Base-by-base conservation (phyloP, 441 rosid genomes). In the Kokia cookei region DNA sequence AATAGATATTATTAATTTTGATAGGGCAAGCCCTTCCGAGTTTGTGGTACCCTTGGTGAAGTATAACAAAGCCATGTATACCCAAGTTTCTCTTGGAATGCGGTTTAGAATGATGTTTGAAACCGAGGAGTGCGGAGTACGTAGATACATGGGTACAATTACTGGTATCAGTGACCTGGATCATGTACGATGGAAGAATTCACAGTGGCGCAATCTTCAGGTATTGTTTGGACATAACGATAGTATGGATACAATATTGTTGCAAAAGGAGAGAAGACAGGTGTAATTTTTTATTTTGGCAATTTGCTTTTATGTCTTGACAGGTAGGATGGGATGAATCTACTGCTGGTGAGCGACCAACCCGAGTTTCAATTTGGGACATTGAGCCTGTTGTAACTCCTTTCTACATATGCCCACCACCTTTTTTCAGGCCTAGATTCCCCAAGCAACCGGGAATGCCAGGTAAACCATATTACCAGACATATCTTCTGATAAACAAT, bases 171-270 rank as follows among this genome's bases (percentile, higher is more conserved):
- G 91, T 73, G 99, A 95, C 77, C 82, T 94, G 77, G 98, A 95
- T 83, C 80, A 91, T 9, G 85, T 91, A 69, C 78, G 99, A 73
- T 95, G 98, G 99, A 95, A 93, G 80, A 83, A 76, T 79, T 95
- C 99, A 27, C 98, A 95, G 76, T 93, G 98, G 99, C 94, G 99
- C 73, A 95, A 89, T 84, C 94, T 95, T 82, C 99, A 93, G 99
- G 99, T 94, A 84, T 47, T 72, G 32, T 14, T 69, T 65, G 48
- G 48, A 42, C n/a, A 8, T 53, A 29, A 48, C 63, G 26, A 71
- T 15, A 22, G 50, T 66, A 43, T 26, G 54, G 22, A 12, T 17
- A 1, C 15, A 51, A 69, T 51, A 17, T 10, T 10, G 3, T 17
- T 69, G 72, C 61, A 10, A 29, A 69, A 17, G 72, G 47, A 32